Conservation (phyloP, 202 grass and related monocot species). For the Musa balbisiana region DNA sequence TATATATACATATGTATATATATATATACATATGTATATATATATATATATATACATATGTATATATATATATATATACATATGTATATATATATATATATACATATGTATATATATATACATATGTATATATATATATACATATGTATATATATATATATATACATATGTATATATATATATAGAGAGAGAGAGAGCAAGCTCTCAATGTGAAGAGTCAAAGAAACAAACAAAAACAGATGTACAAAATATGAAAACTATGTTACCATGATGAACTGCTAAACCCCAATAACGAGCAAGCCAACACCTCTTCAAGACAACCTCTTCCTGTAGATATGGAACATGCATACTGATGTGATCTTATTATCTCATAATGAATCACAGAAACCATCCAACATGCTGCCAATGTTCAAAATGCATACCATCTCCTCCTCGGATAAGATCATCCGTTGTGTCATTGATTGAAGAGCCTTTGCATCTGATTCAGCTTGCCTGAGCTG, state of each 20-base stretch:
- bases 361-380: neutral
- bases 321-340: slow-evolving; percentile 66
- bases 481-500: slow-evolving; percentile 84
- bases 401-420: slow-evolving; percentile 9
- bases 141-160: too few species aligned
- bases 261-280: slow-evolving; percentile 84
- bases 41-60: too few species aligned
- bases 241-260: neutral
- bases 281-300: slow-evolving; percentile 98
- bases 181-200: neutral
- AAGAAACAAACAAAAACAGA: neutral
- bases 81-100: too few species aligned
- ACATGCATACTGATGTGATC: neutral
- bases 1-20: too few species aligned
- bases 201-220: neutral
- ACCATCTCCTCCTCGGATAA: slow-evolving; percentile 99
- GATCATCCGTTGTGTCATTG: slow-evolving; percentile 94
- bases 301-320: slow-evolving; percentile 99
- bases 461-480: slow-evolving; percentile 67
- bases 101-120: too few species aligned
- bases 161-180: too few species aligned
- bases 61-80: too few species aligned
- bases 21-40: too few species aligned
- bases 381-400: neutral
- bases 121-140: too few species aligned